Base-by-base conservation (phyloP, 225 moss, liverwort and hornwort species). In the Physcomitrellopsis africana region DNA sequence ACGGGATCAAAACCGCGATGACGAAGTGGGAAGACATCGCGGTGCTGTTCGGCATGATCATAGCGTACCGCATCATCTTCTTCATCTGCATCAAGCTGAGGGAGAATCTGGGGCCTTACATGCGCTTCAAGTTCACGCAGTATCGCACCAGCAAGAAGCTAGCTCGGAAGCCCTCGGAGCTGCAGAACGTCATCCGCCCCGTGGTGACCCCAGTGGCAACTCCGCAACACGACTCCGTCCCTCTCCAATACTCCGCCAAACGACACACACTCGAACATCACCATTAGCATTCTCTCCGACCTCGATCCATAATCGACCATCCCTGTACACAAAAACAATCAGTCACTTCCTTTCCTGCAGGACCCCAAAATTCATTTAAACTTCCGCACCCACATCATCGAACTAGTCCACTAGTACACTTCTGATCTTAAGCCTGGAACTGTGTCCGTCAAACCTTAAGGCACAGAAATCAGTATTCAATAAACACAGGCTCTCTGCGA, bases 71-170 rank as follows among this genome's bases (percentile, higher is more conserved):
- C 47, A 0, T 89, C 8, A 73, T 96, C 51, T 96, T 96, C 81
- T 96, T 96, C 73, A 45, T 93, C 8, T 84, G 90, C 84, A 96
- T 96, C 76, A 96, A 96, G 16, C 10, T 93, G 52, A 79, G 64
- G 8, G 95, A 95, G 80, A 86, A 95, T 57, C 32, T 95, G 17
- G 87, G 86, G 20, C 95, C 95, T 27, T 75, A 79, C 4, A 56
- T 90, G 45, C 87, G 88, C 16, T 86, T 82, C 75, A 77, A 90
- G 52, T 43, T 94, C 24, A 70, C 82, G 53, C 88, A 84, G 69
- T 92, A 90, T 79, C 88, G 80, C 61, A 85, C 82, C 61, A 77
- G 54, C 69, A 82, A 18, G 69, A 85, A 80, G 75, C 87, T 87
- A n/a, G 8, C 79, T 13, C 81, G 82, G 32, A 72, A 82, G 72